phyloP scores from a whole-genome alignment of 371 early-diverging fungal genomes.

The Coemansia sp. region DNA sequence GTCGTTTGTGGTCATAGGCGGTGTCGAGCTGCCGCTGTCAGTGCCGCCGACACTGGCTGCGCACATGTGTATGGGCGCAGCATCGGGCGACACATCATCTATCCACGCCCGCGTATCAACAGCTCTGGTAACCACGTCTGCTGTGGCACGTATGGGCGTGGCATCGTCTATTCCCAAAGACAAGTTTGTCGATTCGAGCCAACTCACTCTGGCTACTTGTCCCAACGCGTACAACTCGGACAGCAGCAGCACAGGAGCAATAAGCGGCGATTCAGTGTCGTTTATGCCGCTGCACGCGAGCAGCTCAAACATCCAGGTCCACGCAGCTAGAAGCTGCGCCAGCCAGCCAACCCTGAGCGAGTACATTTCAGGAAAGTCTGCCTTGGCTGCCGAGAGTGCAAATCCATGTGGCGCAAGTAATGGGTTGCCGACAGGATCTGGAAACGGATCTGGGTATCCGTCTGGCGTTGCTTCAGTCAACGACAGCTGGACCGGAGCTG shows the following conservation, averaged over 20 bases:
- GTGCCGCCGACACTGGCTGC: slow-evolving; percentile 50
- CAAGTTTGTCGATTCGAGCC: not conserved
- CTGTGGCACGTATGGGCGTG: not conserved
- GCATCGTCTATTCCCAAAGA: not conserved
- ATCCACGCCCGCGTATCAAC: slow-evolving; percentile 17
- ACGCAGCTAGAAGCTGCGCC: not conserved
- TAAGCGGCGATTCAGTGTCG: not conserved
- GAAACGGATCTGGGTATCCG: not conserved
- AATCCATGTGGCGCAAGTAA: not conserved
- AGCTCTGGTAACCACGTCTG: slow-evolving; percentile 4
- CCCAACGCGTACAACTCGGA: not conserved
- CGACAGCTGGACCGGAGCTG: slow-evolving; percentile 41
- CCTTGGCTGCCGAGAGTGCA: not conserved
- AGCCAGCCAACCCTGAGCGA: slow-evolving; percentile 49
- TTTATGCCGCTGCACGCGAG: not conserved
- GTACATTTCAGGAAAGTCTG: slow-evolving; percentile 33
- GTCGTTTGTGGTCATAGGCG: slow-evolving; percentile 48
- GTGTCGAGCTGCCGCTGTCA: slow-evolving; percentile 51
- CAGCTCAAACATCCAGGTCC: not conserved
- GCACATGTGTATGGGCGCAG: slow-evolving; percentile 10
- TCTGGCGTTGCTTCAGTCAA: slow-evolving; percentile 8
- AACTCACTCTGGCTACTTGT: not conserved
- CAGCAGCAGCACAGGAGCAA: not conserved
- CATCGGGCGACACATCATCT: not conserved
- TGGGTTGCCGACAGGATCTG: not conserved